Evolutionary conservation across 2,329 filamentous ascomycete species (phyloP), one percentile per base, ranked within the genome.

Genomic region (Canariomyces notabilis): DNA sequence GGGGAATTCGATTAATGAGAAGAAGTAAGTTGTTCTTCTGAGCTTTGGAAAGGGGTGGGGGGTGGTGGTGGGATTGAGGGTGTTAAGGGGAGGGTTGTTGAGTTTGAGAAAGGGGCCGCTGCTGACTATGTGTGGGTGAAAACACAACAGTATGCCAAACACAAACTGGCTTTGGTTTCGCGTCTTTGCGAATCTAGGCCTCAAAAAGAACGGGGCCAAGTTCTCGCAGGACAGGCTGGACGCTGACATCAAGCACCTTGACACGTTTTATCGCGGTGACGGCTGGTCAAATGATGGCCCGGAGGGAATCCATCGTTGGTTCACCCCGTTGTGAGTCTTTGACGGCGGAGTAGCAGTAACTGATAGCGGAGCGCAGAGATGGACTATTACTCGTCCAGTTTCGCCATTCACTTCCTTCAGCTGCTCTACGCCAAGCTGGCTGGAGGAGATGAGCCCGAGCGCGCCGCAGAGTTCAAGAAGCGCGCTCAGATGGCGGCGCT

Each of bases 281-380:
- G 86, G 87, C 1, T 91, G 87, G 87, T 88, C 83, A 2, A 88
- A 89, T 57, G 87, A 91, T 60, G 87, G 87, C 0, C 87, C 87
- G 0, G 81, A 84, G 58, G 81, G 81, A 12, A 87, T 89, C 47
- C 84, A 87, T 48, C 86, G 74, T 76, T 51, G 54, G 73, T 57
- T 29, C 22, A 14, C 20, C 21, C 26, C n/a, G 8, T n/a, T 26
- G n/a, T n/a, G n/a, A 29, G 7, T 9, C 26, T 44, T 36, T 19
- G 29, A 18, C 21, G 11, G 6, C 32, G 9, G 21, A 3, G 5
- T 6, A 14, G 14, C 12, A 43, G 8, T 21, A 35, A 37, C 51
- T 59, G 34, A 57, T 42, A 4, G n/a, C 12, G 9, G 5, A 23
- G 5, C 11, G 8, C 42, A 76, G 73, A 90, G 64, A 89, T 90